Evolutionary conservation across 768 basidiomycete genomes (phyloP), one percentile per base, ranked within the genome.

Genomic region (Panaeolus cyanescens): DNA sequence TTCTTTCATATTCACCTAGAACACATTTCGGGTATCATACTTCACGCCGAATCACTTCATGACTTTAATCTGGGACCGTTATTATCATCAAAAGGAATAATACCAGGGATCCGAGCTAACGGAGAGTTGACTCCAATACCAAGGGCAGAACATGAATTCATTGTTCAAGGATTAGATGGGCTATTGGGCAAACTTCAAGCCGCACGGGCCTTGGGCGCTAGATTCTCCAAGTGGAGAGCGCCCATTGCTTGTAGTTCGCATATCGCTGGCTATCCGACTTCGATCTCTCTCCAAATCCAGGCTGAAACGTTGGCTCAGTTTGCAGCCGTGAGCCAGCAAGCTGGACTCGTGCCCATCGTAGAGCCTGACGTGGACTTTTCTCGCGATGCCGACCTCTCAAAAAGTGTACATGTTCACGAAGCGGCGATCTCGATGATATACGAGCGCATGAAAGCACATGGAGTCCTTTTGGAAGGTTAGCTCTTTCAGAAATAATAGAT

Each of bases 211-310:
- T 77, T 77, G 0, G 82, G 82, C 1, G 80, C 82, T 13, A 72
- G 83, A 33, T 83, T 85, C 67, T 80, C 80, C 34, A 83, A 82
- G 64, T 84, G 80, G 79, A 77, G 83, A 6, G 76, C 77, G n/a
- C 79, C 79, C 1, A 79, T 83, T 60, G 77, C 79, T 20, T 83
- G 82, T 60, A 78, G 79, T 36, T 75, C 75, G 13, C 62, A 57
- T 0, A 70, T 64, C 37, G 66, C 69, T 0, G 74, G 73, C 19
- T 74, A 80, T 25, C 81, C 82, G 2, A 75, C 78, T 1, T 75
- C 74, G 33, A 70, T 77, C 22, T 75, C 74, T 20, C 67, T 84
- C 12, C 79, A 83, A 59, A 74, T 71, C 15, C 80, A 82, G 59
- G 82, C 79, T 25, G 81, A 82, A 66, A 80, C 74, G 32, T 68